A percentile compares a stretch with the other conserved stretches of the same genome.
Evolutionary conservation across 2,329 filamentous ascomycete species (phyloP).

Genomic region (Monosporascus sp.): DNA sequence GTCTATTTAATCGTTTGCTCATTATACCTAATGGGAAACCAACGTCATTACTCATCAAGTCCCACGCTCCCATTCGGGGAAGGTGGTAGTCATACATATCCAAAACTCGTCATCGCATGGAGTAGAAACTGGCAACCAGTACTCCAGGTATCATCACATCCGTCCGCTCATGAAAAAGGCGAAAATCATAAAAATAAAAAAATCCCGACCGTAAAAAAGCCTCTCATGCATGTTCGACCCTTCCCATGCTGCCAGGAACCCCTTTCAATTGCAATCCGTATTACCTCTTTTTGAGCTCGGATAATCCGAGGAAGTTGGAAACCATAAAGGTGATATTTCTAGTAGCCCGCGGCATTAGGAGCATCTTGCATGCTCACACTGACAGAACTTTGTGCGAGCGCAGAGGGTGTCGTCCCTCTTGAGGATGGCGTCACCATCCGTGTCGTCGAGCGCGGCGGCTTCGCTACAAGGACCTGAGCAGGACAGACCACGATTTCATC

Average conservation of each 20-base stretch:
- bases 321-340: not conserved
- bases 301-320: not conserved
- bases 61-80: too few species aligned
- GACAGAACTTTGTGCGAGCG: conserved; percentile 12
- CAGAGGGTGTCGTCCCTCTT: conserved; percentile 8
- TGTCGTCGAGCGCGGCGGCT: conserved; percentile 32
- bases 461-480: conserved; percentile 82
- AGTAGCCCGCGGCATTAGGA: conserved; percentile 7
- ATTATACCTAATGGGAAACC: too few species aligned
- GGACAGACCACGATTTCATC: conserved; percentile 95
- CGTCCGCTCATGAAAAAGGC: conserved; percentile 2
- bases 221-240: not conserved
- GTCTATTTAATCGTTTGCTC: too few species aligned
- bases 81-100: too few species aligned
- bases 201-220: conserved; percentile 1
- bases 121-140: too few species aligned
- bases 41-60: not conserved
- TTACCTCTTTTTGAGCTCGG: not conserved
- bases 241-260: not conserved
- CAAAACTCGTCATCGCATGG: too few species aligned
- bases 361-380: conserved; percentile 19
- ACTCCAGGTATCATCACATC: conserved; percentile 14
- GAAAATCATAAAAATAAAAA: conserved; percentile 9
- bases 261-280: too few species aligned
- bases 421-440: conserved; percentile 43